Base-by-base conservation (phyloP, 2,329 filamentous ascomycete species). In the Aspergillus pseudonomiae region DNA sequence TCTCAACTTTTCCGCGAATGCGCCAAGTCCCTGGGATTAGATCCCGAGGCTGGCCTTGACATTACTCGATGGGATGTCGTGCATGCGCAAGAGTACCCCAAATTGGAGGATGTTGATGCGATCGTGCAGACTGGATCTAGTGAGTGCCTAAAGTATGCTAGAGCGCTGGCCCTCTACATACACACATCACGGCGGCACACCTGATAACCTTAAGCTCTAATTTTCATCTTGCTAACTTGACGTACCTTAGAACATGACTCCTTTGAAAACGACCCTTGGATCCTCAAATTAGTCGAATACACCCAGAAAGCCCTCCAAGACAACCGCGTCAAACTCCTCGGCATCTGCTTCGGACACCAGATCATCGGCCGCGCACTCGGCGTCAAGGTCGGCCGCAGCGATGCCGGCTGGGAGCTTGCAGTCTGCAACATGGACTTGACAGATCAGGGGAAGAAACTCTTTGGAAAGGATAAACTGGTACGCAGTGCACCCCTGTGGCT, bases 291-390 rank as follows among this genome's bases (percentile, higher is more conserved):
- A 1, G 89, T 93, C 21, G 87, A 88, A 1, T 96, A 88, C 72
- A 87, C 86, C 0, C 80, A 83, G 57, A 81, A 84, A 67, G 82
- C 91, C 3, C 82, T 92, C 39, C 81, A 82, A 14, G 85, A 89
- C 67, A 81, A 84, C 30, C 82, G 87, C 0, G 86, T 95, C 9
- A 85, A 88, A 41, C 78, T 94, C n/a, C 83, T 96, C 19, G 93
- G 92, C 12, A 85, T 95, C 19, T 96, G 93, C 78, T 96, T 94
- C 76, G 93, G 93, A 6, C 93, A 96, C 75, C 92, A 96, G 80
- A 93, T 96, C 71, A 80, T 95, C 50, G 92, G 86, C 1, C 84
- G 92, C 59, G 91, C 92, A 1, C 74, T 94, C 68, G 91, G 88
- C 4, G 85, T 80, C 24, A 85, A 86, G 69, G 90, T 96, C 2